Evolutionary conservation across 225 moss, liverwort and hornwort species (phyloP).

Genomic region (Sphagnum contortum): DNA sequence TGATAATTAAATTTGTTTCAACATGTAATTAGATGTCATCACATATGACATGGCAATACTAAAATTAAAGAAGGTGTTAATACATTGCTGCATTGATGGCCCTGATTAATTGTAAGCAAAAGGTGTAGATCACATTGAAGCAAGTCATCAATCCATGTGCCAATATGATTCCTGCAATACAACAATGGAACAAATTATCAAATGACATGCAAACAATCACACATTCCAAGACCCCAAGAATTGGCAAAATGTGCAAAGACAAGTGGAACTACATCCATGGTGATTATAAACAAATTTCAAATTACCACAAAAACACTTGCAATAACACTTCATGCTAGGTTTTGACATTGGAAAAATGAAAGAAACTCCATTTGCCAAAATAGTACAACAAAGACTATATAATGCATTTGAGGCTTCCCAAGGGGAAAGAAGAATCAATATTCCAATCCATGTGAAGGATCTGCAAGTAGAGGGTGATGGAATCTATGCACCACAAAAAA

Average conservation of each 20-base stretch:
- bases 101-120: background rate
- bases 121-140: background rate
- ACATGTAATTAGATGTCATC: too few species aligned
- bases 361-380: background rate
- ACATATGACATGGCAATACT: too few species aligned
- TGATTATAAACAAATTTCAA: background rate
- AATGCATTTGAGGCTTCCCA: background rate
- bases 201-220: background rate
- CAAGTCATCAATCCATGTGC: background rate
- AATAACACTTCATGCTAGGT: background rate
- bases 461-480: too few species aligned
- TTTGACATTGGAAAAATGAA: background rate
- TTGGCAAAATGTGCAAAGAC: background rate
- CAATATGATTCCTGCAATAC: background rate
- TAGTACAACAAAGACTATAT: background rate
- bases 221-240: background rate
- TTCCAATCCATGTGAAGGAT: background rate
- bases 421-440: background rate
- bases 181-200: background rate
- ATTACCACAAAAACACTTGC: background rate
- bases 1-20: too few species aligned
- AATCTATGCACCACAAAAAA: background rate
- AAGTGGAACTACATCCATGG: background rate
- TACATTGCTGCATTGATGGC: background rate
- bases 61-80: too few species aligned